phyloP scores from a whole-genome alignment of 2,329 filamentous ascomycete species.

The Colletotrichum gloeosporioides region DNA sequence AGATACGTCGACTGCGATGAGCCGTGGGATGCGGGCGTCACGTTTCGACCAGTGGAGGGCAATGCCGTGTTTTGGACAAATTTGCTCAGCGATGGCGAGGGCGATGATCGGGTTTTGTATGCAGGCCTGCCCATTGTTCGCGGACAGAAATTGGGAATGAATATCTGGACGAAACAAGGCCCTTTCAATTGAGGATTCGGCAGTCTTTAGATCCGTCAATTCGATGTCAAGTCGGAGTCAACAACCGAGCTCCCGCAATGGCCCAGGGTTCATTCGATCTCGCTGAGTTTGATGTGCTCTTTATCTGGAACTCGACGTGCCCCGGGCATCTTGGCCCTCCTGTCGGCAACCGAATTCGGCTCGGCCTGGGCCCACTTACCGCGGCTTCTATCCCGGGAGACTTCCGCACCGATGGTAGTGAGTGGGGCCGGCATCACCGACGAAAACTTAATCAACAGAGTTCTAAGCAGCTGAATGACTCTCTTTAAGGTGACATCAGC shows the following conservation, averaged over 20 bases:
- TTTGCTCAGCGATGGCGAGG: conserved; percentile 34
- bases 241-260: neutral
- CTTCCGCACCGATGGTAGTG: neutral
- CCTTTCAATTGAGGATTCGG: conserved; percentile 22
- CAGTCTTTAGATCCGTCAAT: neutral
- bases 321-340: neutral
- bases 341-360: neutral
- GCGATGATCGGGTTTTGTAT: conserved; percentile 43
- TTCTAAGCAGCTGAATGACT: neutral
- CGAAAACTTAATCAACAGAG: neutral
- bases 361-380: neutral
- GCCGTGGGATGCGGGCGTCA: conserved; percentile 42
- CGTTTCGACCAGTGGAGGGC: conserved; percentile 40
- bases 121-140: conserved; percentile 43
- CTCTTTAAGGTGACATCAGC: neutral
- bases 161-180: conserved; percentile 45
- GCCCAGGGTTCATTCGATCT: neutral
- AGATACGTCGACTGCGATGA: conserved; percentile 44
- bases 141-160: conserved; percentile 46
- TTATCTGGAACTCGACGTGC: neutral
- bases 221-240: neutral
- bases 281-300: neutral
- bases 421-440: neutral
- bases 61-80: conserved; percentile 49
- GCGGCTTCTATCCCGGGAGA: neutral